Conservation (phyloP, 2,329 filamentous ascomycete genomes). For the Tolypocladium pustulatum region DNA sequence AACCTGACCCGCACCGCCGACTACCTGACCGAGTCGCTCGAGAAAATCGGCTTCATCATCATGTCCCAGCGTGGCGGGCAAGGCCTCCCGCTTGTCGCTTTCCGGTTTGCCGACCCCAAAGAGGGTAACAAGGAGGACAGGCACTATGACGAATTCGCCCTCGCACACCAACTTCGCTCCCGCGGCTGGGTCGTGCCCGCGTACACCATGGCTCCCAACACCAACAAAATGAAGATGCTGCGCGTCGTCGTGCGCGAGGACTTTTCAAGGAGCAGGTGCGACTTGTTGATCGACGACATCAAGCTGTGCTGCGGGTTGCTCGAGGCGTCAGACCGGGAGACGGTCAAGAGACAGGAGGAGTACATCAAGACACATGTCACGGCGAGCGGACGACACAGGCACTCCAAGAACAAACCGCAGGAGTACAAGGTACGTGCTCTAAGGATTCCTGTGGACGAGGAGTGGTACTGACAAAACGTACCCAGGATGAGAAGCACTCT, state of each 20-base stretch:
- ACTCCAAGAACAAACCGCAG: slow-evolving; percentile 32
- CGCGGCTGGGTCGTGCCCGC: slow-evolving; percentile 90
- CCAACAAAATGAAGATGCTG: slow-evolving; percentile 77
- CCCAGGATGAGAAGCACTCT: slow-evolving; percentile 67
- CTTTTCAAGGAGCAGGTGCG: slow-evolving; percentile 73
- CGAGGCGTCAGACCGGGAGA: slow-evolving; percentile 61
- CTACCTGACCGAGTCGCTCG: slow-evolving; percentile 66
- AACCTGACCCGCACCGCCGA: slow-evolving; percentile 87
- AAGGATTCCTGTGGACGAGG: too few species aligned
- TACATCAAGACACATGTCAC: slow-evolving; percentile 49
- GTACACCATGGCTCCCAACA: slow-evolving; percentile 93
- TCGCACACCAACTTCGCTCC: slow-evolving; percentile 77
- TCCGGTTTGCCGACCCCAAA: slow-evolving; percentile 56
- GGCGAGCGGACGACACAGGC: slow-evolving; percentile 39
- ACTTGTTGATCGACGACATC: slow-evolving; percentile 68
- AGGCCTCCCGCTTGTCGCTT: slow-evolving; percentile 83
- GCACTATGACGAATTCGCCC: slow-evolving; percentile 62
- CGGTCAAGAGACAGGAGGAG: slow-evolving; percentile 58
- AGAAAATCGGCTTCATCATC: slow-evolving; percentile 72
- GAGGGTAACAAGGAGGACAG: slow-evolving; percentile 38
- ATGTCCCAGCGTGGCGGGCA: slow-evolving; percentile 70
- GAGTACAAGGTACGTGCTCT: slow-evolving; percentile 33
- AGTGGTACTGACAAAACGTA: not conserved
- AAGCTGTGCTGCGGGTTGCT: slow-evolving; percentile 65
- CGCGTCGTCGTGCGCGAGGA: slow-evolving; percentile 88